These are phyloP conservation scores for Cutaneotrichosporon cavernicola DNA, from an alignment of 1,284 basidiomycete species.

Conservation along the genomic window DNA sequence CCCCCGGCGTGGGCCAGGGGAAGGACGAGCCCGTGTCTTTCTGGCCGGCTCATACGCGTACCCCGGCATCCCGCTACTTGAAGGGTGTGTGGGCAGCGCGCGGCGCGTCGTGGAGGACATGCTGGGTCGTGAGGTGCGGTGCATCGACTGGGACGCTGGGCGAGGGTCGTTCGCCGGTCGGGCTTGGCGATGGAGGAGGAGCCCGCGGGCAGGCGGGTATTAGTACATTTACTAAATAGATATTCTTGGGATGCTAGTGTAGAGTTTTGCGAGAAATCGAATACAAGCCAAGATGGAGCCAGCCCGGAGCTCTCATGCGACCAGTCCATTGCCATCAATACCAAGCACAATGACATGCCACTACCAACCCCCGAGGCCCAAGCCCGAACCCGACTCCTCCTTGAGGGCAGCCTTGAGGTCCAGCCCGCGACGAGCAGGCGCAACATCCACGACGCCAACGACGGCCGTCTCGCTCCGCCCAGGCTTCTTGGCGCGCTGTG, in stretches of 20 bases:
- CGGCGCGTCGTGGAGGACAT: conserved; percentile 38
- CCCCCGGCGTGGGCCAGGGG: conserved; percentile 3
- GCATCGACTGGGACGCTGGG: conserved; percentile 40
- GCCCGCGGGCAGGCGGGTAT: neutral
- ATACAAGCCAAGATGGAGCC: neutral
- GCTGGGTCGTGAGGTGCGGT: conserved; percentile 15
- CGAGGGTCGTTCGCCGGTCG: conserved; percentile 31
- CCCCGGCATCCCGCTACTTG: conserved; percentile 53
- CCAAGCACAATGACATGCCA: neutral
- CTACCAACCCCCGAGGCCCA: neutral
- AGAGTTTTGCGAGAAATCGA: neutral
- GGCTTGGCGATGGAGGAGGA: conserved; percentile 38
- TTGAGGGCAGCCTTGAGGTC: conserved; percentile 30
- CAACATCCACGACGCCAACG: conserved; percentile 34
- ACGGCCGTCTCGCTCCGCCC: conserved; percentile 29
- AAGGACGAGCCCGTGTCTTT: conserved; percentile 29
- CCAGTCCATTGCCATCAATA: neutral
- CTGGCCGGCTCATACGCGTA: conserved; percentile 52
- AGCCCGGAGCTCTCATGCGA: neutral
- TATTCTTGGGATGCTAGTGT: conserved; percentile 1
- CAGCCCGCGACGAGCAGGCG: conserved; percentile 20
- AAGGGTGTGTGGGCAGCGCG: conserved; percentile 53
- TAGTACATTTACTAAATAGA: neutral
- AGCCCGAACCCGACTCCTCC: neutral
- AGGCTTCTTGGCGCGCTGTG: conserved; percentile 17